phyloP scores from a whole-genome alignment of 306 rosid genomes.

The Rosa chinensis region DNA sequence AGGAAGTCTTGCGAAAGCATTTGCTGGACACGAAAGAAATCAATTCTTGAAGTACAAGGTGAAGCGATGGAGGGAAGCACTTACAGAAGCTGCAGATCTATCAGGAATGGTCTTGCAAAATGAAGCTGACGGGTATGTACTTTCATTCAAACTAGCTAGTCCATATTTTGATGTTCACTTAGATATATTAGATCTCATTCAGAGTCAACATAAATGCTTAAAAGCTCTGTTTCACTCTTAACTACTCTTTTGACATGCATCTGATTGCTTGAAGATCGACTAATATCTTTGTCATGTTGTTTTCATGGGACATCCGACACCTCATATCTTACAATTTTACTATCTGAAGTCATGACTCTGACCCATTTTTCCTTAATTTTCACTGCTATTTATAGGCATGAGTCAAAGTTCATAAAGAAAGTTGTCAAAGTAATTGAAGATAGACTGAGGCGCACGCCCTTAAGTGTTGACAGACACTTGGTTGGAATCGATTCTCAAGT shows the following conservation, averaged over 20 bases:
- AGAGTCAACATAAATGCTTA: no score
- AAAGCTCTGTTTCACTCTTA: no score
- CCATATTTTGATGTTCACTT: no score
- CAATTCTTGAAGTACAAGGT: neutral
- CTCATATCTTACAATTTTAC: neutral
- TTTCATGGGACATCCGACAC: no score
- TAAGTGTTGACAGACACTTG: neutral
- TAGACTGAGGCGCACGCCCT: neutral
- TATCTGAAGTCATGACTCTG: neutral
- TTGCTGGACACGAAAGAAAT: neutral
- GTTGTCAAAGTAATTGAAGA: conserved; percentile 1
- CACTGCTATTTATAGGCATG: neutral
- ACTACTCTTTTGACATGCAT: no score
- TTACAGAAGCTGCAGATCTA: neutral
- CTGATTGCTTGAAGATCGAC: no score
- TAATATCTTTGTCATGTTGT: no score
- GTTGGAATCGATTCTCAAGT: neutral
- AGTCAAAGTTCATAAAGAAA: conserved; percentile 1
- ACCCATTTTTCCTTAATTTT: neutral
- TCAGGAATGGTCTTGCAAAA: conserved; percentile 4
- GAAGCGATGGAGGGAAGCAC: neutral
- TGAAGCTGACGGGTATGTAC: neutral
- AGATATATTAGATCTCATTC: no score
- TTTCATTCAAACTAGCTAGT: no score
- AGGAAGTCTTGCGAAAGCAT: neutral